Base-by-base conservation (phyloP, 306 rosid species). In the Fagus crenata region DNA sequence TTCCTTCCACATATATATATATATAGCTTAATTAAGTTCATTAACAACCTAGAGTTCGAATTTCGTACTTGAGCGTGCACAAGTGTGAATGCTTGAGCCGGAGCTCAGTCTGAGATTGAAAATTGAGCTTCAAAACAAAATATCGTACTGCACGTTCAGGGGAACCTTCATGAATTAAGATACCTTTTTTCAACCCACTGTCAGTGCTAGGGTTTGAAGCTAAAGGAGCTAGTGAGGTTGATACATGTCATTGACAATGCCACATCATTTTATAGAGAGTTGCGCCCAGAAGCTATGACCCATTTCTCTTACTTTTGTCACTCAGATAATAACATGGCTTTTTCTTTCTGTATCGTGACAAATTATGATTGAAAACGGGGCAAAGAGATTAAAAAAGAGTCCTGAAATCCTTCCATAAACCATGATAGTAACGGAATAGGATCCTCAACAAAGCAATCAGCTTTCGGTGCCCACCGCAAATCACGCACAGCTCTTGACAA, bases 381-480 rank as follows among this genome's bases (percentile, higher is more conserved):
- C n/a, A 76, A 81, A 69, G 72, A 5, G 3, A 37, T 35, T 6
- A 28, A 80, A 39, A 1, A n/a, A 9, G 32, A 40, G 2, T 5
- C 74, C 74, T 6, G 12, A 63, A 78, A 82, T 37, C n/a, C 73
- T 73, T 59, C 79, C 61, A 73, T 22, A 22, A 22, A 22, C 28
- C 28, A 22, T 22, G 28, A 0, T 22, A 22, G 28, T 22, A 22
- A 22, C 28, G 28, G 28, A 22, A 22, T 22, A 22, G 28, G 28
- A 22, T 22, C 28, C 28, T 22, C 28, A 22, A 22, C 28, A 64
- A 79, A 72, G 63, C 42, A 58, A 4, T 18, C 81, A 74, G 70
- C 97, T 91, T 91, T 91, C 92, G 97, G 93, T 84, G 88, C 80
- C 61, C 61, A 74, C 92, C 89, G 18, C 67, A 85, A 89, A 83